Evolutionary conservation across 805 yeast species (phyloP), one percentile per base, ranked within the genome.

Genomic region (Metschnikowia continentalis): DNA sequence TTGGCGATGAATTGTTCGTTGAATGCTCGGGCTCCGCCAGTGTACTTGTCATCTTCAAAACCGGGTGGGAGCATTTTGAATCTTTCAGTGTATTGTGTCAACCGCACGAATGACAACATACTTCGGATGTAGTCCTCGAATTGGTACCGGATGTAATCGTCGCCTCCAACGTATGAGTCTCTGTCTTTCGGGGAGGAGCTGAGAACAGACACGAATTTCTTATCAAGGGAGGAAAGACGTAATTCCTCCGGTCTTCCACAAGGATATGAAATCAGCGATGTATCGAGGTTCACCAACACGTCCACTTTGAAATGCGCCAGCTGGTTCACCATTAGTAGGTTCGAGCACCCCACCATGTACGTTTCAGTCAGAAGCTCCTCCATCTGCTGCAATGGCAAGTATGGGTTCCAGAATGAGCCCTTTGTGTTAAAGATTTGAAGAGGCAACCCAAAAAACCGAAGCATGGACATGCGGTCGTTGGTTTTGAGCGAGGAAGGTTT

Each of bases 81-180:
- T 45, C 66, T 61, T 5, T 68, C 70, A 10, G 79, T 58, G 60
- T 84, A 89, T 46, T 77, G 81, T 56, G 79, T 79, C 59, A 84
- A 87, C 65, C 95, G 86, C 20, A 80, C 82, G 23, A 88, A 77
- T 0, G 96, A 75, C 22, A 92, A 65, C 55, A 94, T 65, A 10
- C 95, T 89, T 52, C 86, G 78, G 23, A 91, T 68, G 62, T 94
- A 94, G 61, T 91, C 97, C 63, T 94, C 99, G 67, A 92, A 91
- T 60, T 84, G 90, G 69, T 83, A 79, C 47, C 98, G 71, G 32
- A 94, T 84, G 62, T 84, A 89, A 67, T 94, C 99, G 61, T 94
- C 98, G 57, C 68, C 70, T 5, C 78, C 75, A 10, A 70, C 51
- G 54, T 60, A 74, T 22, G 64, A 63, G 35, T 68, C 70, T 15